Base-by-base conservation (phyloP, 768 basidiomycete species). In the Thelephora ganbajun region DNA sequence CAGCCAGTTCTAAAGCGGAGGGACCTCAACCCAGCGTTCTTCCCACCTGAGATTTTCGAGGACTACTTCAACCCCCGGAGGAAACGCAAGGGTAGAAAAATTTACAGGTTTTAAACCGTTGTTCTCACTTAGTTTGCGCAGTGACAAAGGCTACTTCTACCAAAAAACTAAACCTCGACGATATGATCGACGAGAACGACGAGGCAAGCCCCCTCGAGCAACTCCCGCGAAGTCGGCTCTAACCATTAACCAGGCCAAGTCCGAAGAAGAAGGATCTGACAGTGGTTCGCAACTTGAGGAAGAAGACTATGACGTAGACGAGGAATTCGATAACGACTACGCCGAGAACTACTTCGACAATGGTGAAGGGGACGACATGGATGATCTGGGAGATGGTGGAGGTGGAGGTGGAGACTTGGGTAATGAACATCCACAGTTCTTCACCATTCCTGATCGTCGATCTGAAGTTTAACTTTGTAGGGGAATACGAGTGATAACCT, bases 271-370 rank as follows among this genome's bases (percentile, higher is more conserved):
- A 48, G 67, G 68, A 3, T 85, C 82, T 26, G 77, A 83, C 13
- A 71, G 62, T 20, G 83, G 76, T 18, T 84, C 83, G 11, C 79
- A 82, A 55, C 74, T 62, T 26, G 72, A 63, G 6, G 77, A 78
- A 35, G 79, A 76, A 20, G 86, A 90, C 60, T 89, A 89, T 57
- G 87, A 89, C 53, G 83, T 85, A 18, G 83, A 89, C 30, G 89
- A 93, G 61, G 87, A 89, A 56, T 88, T 90, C 57, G 88, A 90
- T 62, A 89, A 91, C 54, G 88, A 91, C 52, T 91, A 91, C 52
- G 87, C 82, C 2, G 83, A 84, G 51, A 87, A 91, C 59, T 90
- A 91, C 69, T 91, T 91, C 59, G 87, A 91, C 61, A 89, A 88
- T 47, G 87, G 87, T 14, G 87, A 89, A 62, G 79, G 70, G 3